Conservation (phyloP, 2,329 filamentous ascomycete species). For the Aspergillus hortae region DNA sequence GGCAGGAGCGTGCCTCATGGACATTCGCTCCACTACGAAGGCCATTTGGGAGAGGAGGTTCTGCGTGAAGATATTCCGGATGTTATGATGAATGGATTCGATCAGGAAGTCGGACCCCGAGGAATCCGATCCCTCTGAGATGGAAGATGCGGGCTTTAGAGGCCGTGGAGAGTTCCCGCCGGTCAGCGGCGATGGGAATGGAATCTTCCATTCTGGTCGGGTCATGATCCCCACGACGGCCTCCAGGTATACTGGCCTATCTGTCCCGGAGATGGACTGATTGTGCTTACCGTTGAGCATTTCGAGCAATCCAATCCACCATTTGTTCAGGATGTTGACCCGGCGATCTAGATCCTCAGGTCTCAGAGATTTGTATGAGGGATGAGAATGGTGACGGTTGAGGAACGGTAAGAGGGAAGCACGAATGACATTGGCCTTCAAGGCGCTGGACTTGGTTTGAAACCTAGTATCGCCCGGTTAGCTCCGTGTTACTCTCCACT, state of each 20-base stretch:
- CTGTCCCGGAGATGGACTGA: slow-evolving; percentile 77
- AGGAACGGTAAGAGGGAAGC: slow-evolving; percentile 73
- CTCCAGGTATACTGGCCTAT: slow-evolving; percentile 76
- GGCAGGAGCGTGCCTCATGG: slow-evolving; percentile 66
- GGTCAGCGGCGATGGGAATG: slow-evolving; percentile 58
- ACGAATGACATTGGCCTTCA: slow-evolving; percentile 74
- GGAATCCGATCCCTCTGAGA: slow-evolving; percentile 56
- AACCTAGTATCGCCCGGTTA: slow-evolving; percentile 50
- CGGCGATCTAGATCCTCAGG: slow-evolving; percentile 80
- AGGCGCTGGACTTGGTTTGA: slow-evolving; percentile 65
- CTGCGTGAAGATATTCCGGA: slow-evolving; percentile 79
- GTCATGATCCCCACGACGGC: slow-evolving; percentile 79
- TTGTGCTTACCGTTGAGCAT: slow-evolving; percentile 73
- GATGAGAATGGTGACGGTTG: slow-evolving; percentile 63
- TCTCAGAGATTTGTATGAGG: slow-evolving; percentile 62
- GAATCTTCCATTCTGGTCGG: slow-evolving; percentile 78
- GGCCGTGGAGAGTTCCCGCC: slow-evolving; percentile 34
- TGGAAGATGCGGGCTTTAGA: slow-evolving; percentile 39
- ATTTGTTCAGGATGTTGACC: slow-evolving; percentile 77
- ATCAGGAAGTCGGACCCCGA: slow-evolving; percentile 64
- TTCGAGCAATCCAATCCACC: slow-evolving; percentile 82
- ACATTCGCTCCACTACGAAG: slow-evolving; percentile 87
- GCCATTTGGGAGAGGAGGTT: slow-evolving; percentile 80
- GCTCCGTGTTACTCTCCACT: background rate
- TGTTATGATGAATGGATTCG: slow-evolving; percentile 79